Conservation (phyloP, 2,329 filamentous ascomycete genomes). For the Fusarium irregulare region DNA sequence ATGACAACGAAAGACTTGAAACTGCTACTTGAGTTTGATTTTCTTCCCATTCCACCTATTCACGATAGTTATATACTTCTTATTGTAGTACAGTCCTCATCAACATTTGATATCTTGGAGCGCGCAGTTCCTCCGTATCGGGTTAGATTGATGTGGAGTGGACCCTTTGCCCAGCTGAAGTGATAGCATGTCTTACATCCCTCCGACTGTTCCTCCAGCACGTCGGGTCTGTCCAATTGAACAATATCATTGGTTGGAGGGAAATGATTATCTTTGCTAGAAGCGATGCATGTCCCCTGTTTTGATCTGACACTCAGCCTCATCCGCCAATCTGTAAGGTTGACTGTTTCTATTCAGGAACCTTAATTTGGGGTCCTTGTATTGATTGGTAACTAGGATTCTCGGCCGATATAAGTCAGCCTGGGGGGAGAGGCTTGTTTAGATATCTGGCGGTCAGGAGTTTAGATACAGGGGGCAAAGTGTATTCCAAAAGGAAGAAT, state of each 20-base stretch:
- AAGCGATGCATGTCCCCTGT: neutral
- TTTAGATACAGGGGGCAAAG: neutral
- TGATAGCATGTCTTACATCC: neutral
- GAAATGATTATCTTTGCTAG: neutral
- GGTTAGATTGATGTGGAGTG: neutral
- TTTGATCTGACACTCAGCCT: conserved; percentile 2
- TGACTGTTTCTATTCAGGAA: neutral
- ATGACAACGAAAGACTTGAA: too few species aligned
- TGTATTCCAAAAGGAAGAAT: neutral
- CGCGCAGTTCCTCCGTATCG: neutral
- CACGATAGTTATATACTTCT: neutral
- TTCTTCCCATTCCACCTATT: too few species aligned
- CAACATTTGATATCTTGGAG: neutral
- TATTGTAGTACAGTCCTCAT: neutral
- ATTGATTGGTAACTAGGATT: neutral
- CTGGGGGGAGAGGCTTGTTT: neutral
- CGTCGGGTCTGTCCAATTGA: neutral
- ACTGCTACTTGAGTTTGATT: too few species aligned
- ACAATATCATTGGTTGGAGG: neutral
- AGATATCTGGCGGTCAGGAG: neutral
- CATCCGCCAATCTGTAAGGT: neutral
- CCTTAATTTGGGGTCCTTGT: neutral
- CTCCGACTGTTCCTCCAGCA: neutral
- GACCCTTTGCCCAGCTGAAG: conserved; percentile 2
- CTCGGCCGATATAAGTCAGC: neutral